Conservation (phyloP, 768 basidiomycete genomes). For the Tulasnella calospora region DNA sequence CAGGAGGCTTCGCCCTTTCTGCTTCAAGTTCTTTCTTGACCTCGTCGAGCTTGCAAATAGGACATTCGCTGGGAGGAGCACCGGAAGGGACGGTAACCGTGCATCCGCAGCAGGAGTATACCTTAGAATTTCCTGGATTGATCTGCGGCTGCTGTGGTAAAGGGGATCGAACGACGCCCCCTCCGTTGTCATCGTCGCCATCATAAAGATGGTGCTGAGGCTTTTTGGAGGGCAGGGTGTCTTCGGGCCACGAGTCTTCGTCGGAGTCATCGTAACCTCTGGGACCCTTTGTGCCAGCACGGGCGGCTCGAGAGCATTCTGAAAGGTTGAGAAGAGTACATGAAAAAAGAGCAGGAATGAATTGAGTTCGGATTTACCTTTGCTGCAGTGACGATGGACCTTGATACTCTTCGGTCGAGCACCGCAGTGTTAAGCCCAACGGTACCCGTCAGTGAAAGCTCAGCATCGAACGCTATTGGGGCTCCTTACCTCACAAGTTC, state of each 20-base stretch:
- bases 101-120: background rate
- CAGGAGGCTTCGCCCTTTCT: background rate
- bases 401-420: background rate
- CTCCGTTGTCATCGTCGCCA: background rate
- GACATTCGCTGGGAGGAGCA: background rate
- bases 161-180: background rate
- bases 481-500: background rate
- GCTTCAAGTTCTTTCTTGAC: background rate
- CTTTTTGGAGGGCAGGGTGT: background rate
- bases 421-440: background rate
- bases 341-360: background rate
- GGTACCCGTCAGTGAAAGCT: background rate
- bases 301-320: background rate
- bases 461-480: background rate
- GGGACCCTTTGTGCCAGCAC: background rate
- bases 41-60: background rate
- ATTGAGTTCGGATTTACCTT: background rate
- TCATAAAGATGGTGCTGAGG: background rate
- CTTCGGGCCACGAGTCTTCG: background rate
- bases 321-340: background rate
- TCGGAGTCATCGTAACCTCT: background rate
- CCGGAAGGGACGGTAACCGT: background rate
- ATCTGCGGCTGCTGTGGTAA: background rate
- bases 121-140: background rate
- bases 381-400: background rate